A percentile compares a stretch with the other conserved stretches of the same genome.
phyloP scores from a whole-genome alignment of 306 rosid genomes.

The Luffa acutangula region DNA sequence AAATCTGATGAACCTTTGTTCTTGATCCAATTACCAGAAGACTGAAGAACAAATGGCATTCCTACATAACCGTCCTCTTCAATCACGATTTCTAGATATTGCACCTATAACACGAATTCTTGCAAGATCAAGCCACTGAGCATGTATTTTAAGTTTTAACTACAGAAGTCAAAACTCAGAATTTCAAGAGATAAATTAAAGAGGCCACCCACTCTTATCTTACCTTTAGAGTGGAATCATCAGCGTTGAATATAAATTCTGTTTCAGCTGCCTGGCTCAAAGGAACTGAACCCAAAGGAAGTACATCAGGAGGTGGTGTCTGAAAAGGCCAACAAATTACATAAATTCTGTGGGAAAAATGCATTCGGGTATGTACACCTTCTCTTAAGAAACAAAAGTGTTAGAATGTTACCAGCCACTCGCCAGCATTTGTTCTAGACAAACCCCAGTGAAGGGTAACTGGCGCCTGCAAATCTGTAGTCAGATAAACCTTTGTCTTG shows the following conservation, averaged over 20 bases:
- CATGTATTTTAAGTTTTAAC: slow-evolving; percentile 4
- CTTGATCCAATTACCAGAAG: slow-evolving; percentile 74
- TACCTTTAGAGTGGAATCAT: slow-evolving; percentile 50
- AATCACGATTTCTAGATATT: slow-evolving; percentile 53
- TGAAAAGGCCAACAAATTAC: slow-evolving; percentile 29
- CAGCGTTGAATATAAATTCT: slow-evolving; percentile 33
- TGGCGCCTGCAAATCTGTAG: slow-evolving; percentile 61
- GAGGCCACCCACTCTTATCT: slow-evolving; percentile 13
- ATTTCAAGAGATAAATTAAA: slow-evolving; percentile 14
- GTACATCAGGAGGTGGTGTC: slow-evolving; percentile 65
- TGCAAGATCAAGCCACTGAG: slow-evolving; percentile 15
- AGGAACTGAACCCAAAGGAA: slow-evolving; percentile 65
- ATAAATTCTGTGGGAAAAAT: not conserved
- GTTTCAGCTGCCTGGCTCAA: slow-evolving; percentile 48
- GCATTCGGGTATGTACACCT: slow-evolving; percentile 14
- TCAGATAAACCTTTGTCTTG: slow-evolving; percentile 66
- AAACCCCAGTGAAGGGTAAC: slow-evolving; percentile 84
- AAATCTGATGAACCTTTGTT: slow-evolving; percentile 70
- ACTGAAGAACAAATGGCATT: slow-evolving; percentile 64
- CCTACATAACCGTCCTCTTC: slow-evolving; percentile 59
- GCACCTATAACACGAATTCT: slow-evolving; percentile 50
- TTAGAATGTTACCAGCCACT: slow-evolving; percentile 75
- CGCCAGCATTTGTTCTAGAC: slow-evolving; percentile 57
- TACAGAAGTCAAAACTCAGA: slow-evolving; percentile 13
- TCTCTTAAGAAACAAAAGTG: slow-evolving; percentile 16